A percentile compares a stretch with the other conserved stretches of the same genome.
Evolutionary conservation across 2,329 filamentous ascomycete genomes (phyloP).

Genomic region (Apiospora marii): DNA sequence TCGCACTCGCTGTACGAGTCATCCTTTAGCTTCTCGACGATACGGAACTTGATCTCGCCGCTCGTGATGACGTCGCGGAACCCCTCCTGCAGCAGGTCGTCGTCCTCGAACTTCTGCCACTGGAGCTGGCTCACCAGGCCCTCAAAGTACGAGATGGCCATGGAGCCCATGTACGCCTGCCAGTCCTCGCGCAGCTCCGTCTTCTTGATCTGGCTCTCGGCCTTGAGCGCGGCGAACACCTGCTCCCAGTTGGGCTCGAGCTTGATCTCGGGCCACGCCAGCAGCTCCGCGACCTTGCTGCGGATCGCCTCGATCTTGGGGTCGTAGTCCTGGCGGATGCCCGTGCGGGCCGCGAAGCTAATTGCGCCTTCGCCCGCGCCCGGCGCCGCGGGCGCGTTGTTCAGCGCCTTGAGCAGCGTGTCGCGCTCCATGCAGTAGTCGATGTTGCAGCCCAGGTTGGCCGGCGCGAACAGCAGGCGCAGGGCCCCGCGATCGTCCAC

Average conservation of each 20-base stretch:
- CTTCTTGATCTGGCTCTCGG: conserved; percentile 39
- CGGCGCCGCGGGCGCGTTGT: conserved; percentile 47
- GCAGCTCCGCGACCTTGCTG: conserved; percentile 45
- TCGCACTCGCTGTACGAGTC: conserved; percentile 54
- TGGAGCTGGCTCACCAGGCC: conserved; percentile 51
- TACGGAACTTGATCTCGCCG: conserved; percentile 52
- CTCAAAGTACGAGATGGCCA: conserved; percentile 53
- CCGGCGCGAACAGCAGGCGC: conserved; percentile 54
- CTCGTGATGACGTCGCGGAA: conserved; percentile 55
- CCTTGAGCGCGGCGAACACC: conserved; percentile 50
- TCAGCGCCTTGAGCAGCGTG: conserved; percentile 54
- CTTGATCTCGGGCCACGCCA: conserved; percentile 50
- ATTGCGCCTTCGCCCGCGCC: conserved; percentile 40
- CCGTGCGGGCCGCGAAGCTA: conserved; percentile 52
- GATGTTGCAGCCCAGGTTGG: conserved; percentile 55
- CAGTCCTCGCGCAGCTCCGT: conserved; percentile 49
- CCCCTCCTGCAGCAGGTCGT: conserved; percentile 58
- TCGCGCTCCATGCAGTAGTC: conserved; percentile 45
- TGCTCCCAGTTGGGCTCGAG: conserved; percentile 58
- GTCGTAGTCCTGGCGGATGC: conserved; percentile 54
- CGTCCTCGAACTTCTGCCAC: conserved; percentile 53
- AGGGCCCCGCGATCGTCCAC: conserved; percentile 54
- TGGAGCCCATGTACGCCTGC: conserved; percentile 52
- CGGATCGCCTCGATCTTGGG: conserved; percentile 49
- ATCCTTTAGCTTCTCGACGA: conserved; percentile 55